Percentiles rank a stretch among this genome's conserved stretches.
Conservation (phyloP, 352 stramenopile species). For the Phytopythium kandeliae region DNA sequence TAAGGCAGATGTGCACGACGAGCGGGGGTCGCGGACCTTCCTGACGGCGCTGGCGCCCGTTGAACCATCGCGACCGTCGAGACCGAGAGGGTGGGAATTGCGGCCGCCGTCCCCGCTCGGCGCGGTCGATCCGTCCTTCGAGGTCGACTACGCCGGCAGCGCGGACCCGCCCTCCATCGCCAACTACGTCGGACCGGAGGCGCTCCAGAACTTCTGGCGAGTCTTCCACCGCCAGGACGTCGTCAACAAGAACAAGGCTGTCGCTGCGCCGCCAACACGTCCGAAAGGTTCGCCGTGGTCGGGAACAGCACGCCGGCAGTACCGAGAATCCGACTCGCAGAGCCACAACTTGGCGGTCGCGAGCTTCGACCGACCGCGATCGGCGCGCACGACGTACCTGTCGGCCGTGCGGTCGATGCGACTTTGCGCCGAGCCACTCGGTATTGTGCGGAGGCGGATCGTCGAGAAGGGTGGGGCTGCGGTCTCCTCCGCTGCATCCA, state of each 20-base stretch:
- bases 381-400: constrained; percentile 58
- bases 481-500: constrained; percentile 18
- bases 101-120: constrained; percentile 63
- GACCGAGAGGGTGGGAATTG: constrained; percentile 14
- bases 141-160: constrained; percentile 12
- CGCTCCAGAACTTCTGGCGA: constrained; percentile 57
- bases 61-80: constrained; percentile 12
- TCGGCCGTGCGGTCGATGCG: constrained; percentile 47
- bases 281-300: constrained; percentile 1
- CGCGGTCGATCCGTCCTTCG: constrained; percentile 14
- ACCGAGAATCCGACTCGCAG: not conserved
- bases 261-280: constrained; percentile 1
- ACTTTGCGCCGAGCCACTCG: constrained; percentile 55
- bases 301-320: not conserved
- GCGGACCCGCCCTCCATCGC: constrained; percentile 13
- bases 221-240: constrained; percentile 69
- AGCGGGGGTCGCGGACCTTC: constrained; percentile 24
- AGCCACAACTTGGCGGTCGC: not conserved
- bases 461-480: constrained; percentile 37
- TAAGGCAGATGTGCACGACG: not conserved
- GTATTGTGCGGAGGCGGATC: constrained; percentile 48
- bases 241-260: constrained; percentile 43
- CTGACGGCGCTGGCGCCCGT: constrained; percentile 33
- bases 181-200: constrained; percentile 61
- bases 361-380: constrained; percentile 25